Evolutionary conservation across 306 rosid genomes (phyloP), one percentile per base, ranked within the genome.

Genomic region (Fagus crenata): DNA sequence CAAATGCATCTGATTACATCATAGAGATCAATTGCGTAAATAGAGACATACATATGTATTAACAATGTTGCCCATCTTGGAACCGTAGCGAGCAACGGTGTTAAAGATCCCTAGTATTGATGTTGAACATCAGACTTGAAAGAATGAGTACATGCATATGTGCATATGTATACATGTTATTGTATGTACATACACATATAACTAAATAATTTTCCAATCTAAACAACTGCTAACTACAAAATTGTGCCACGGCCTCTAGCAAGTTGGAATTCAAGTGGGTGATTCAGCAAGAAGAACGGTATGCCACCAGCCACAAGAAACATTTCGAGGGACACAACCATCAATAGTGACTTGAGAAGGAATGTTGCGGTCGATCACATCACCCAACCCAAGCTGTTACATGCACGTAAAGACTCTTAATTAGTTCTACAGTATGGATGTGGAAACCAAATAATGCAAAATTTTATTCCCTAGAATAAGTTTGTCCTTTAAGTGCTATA

Each of bases 221-320:
- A 77, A 75, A 73, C 78, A 81, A 82, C 80, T 46, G 58, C 97
- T 96, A 90, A 65, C 94, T 89, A 78, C 99, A 96, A 96, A 96
- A 96, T 86, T 90, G 92, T 84, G 81, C 72, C 85, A 60, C 77
- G 76, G 84, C 76, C 68, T 36, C 14, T 13, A 3, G 59, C 68
- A 67, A 80, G 71, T 28, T 43, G 75, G 75, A 74, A 61, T 75
- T 90, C 90, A 93, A 40, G 89, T 82, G 68, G 90, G 91, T 1
- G 89, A 86, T 81, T 91, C 97, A 0, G 96, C 96, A 33, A 91
- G 71, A 74, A 96, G 93, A 70, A 96, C 87, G 63, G 99, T 96
- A 78, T 93, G 99, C 99, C 99, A 96, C 99, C 99, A 96, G 54
- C 99, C 99, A 60, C 99, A 96, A 1, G 94, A 92, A 70, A 93